Conservation (phyloP, 2,329 filamentous ascomycete genomes). For the Fusarium protoensiforme region DNA sequence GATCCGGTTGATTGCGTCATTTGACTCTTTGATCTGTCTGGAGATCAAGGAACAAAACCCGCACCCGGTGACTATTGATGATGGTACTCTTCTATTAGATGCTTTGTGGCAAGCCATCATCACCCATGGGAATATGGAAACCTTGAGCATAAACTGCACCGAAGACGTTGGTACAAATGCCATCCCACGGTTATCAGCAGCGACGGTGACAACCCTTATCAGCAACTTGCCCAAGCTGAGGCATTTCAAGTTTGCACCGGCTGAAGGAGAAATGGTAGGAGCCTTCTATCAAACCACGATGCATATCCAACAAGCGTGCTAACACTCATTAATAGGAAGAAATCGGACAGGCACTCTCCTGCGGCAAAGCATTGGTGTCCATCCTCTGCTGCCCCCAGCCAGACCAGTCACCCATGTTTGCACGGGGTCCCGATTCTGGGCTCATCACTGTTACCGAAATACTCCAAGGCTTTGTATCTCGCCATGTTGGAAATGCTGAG, state of each 20-base stretch:
- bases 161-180: not conserved
- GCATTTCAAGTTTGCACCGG: not conserved
- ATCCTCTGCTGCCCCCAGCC: conserved; percentile 5
- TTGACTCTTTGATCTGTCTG: not conserved
- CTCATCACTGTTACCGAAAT: not conserved
- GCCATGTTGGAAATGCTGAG: not conserved
- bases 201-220: not conserved
- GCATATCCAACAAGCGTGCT: not conserved
- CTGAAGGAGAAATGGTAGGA: conserved; percentile 11
- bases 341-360: conserved; percentile 15
- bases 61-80: not conserved
- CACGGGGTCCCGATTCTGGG: not conserved
- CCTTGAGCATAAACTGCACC: not conserved
- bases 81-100: not conserved
- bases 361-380: conserved; percentile 1
- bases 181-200: not conserved
- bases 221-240: not conserved
- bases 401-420: not conserved
- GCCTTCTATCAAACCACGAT: not conserved
- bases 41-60: not conserved
- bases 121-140: not conserved
- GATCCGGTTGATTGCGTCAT: not conserved
- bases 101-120: not conserved
- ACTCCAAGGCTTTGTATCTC: not conserved
- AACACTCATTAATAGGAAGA: not conserved